A percentile compares a stretch with the other conserved stretches of the same genome.
Evolutionary conservation across 768 basidiomycete genomes (phyloP).

Genomic region (Leucocoprinus leucothites): DNA sequence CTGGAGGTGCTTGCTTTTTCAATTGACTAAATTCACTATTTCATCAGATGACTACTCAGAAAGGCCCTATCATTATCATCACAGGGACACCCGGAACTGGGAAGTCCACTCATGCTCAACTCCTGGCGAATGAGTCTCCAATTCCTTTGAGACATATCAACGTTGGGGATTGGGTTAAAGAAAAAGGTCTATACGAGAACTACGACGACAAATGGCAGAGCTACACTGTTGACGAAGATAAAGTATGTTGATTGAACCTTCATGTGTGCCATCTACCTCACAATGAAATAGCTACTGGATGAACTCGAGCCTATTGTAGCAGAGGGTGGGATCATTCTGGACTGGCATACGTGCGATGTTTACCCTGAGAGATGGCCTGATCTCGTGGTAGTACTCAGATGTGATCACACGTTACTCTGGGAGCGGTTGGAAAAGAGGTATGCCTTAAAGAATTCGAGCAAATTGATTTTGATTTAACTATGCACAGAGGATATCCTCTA

Average conservation of each 20-base stretch:
- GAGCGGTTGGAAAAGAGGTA: slow-evolving; percentile 88
- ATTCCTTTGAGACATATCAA: slow-evolving; percentile 80
- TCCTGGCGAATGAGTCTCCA: slow-evolving; percentile 73
- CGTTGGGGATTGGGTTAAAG: slow-evolving; percentile 87
- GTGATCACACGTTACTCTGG: slow-evolving; percentile 87
- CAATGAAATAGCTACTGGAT: slow-evolving; percentile 66
- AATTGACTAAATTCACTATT: background rate
- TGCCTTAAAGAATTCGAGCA: slow-evolving; percentile 17
- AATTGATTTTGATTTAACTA: slow-evolving; percentile 5
- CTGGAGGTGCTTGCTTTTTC: background rate
- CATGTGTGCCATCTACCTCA: slow-evolving; percentile 10
- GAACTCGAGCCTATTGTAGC: slow-evolving; percentile 74
- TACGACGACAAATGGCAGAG: slow-evolving; percentile 96
- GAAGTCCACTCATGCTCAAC: slow-evolving; percentile 88
- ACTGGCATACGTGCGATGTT: slow-evolving; percentile 92
- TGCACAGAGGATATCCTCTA: slow-evolving; percentile 70
- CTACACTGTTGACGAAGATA: slow-evolving; percentile 94
- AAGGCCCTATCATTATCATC: slow-evolving; percentile 71
- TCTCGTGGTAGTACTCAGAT: slow-evolving; percentile 88
- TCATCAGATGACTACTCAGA: slow-evolving; percentile 12
- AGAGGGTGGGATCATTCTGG: slow-evolving; percentile 79
- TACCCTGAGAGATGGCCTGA: slow-evolving; percentile 98
- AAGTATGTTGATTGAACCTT: slow-evolving; percentile 45
- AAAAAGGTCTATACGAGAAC: slow-evolving; percentile 72
- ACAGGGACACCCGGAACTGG: slow-evolving; percentile 96